These are phyloP conservation scores for Candida sanyaensis DNA, from an alignment of 1,139 yeast genomes.

Conservation along the genomic window DNA sequence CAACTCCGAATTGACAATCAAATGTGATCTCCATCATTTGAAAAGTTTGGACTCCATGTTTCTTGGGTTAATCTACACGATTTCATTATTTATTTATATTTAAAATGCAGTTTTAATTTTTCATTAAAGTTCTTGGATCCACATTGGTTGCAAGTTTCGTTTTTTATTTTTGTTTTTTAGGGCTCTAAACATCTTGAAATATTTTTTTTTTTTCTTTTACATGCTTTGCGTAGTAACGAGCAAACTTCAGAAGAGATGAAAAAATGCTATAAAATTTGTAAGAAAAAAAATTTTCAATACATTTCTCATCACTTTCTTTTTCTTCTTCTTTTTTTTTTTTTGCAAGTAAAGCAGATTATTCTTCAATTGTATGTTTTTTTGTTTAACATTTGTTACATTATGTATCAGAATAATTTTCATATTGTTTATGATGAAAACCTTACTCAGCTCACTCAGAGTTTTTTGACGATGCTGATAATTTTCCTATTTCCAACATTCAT, in stretches of 20 bases:
- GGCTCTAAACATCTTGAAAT: neutral
- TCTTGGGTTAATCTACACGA: too few relatives aligned
- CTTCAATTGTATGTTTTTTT: neutral
- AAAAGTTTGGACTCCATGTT: too few relatives aligned
- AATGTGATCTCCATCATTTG: too few relatives aligned
- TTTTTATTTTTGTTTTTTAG: neutral
- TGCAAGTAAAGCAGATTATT: neutral
- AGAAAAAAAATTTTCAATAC: neutral
- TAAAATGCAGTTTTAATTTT: too few relatives aligned
- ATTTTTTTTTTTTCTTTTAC: neutral
- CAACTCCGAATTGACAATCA: too few relatives aligned
- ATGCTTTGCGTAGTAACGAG: neutral
- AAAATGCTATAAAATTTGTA: neutral
- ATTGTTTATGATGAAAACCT: constrained; percentile 44
- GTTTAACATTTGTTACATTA: neutral
- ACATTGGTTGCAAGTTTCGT: too few relatives aligned
- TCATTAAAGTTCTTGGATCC: too few relatives aligned
- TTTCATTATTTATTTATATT: too few relatives aligned
- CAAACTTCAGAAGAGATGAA: neutral
- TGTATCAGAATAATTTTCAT: neutral
- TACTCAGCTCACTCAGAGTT: constrained; percentile 60
- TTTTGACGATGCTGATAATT: constrained; percentile 48
- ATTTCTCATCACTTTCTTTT: neutral
- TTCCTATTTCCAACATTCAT: constrained; percentile 49
- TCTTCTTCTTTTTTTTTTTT: neutral